Base-by-base conservation (phyloP, 2,329 filamentous ascomycete genomes). In the Corniculantispora saksenae region DNA sequence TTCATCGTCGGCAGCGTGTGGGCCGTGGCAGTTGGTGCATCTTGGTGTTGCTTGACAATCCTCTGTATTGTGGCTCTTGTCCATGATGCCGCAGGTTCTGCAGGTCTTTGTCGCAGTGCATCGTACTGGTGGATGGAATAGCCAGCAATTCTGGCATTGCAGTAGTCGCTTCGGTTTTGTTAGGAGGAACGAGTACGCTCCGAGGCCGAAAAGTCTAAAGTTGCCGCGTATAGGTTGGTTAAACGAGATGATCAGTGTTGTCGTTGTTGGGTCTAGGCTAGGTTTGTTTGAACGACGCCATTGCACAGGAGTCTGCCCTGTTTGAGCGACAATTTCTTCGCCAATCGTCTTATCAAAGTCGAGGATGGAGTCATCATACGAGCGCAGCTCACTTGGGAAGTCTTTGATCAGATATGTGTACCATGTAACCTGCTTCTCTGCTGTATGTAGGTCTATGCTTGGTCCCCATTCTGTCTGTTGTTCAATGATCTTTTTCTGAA, bases 381-480 rank as follows among this genome's bases (percentile, higher is more conserved):
- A 56, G 6, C 17, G 17, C 23, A 56, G 21, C 23, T 56, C 19
- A 56, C 54, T 56, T 56, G 25, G 29, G 19, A 56, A 56, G 29
- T 56, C 29, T 56, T 56, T 56, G 25, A 43, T 56, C 21, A 56
- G 29, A 19, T 56, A 56, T 56, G 15, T 56, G 40, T 8, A 56
- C 29, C 25, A 56, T 43, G 21, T 56, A 23, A 56, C 29, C 21
- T 56, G 19, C 29, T 56, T 56, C 25, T 56, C 29, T 56, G 25
- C 29, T 56, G 25, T 56, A 40, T 3, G 12, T 8, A 56, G 29
- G 54, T 56, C 54, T 43, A 56, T 43, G 40, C 13, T 56, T 40
- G 19, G 29, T 56, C 54, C 54, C 15, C 25, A 56, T 56, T 56
- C 9, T 13, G 21, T 19, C 29, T 56, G 25, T 43, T 21, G 25